Base-by-base conservation (phyloP, 2,329 filamentous ascomycete species). In the Botrytis cinerea region DNA sequence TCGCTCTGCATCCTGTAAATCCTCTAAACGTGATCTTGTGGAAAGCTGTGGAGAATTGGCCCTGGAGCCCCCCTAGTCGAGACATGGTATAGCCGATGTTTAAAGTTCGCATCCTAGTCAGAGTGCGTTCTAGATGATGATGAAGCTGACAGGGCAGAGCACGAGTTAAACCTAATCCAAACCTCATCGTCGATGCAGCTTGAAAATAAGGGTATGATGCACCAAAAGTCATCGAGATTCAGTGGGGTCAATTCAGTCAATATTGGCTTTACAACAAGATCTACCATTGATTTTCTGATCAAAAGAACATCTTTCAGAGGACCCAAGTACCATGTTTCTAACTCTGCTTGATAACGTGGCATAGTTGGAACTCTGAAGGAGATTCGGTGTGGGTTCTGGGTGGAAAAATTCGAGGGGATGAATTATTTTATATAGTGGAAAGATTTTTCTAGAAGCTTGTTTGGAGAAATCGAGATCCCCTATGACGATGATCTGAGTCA, bases 401-500 rank as follows among this genome's bases (percentile, higher is more conserved):
- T 14, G 4, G 3, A 51, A 6, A 14, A 51, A 1, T 16, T 0
- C 12, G 22, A 25, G 59, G 22, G 60, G 35, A 40, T 8, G 2
- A 18, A n/a, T 62, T 62, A 62, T n/a, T 62, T 62, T 40, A 62
- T 62, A 62, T 62, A 25, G 60, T 16, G 22, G 6, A 40, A 54
- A 28, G 35, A 62, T 61, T 62, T 62, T 62, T 62, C 60, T 40
- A 18, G 60, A 62, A 62, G 60, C 60, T 40, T 62, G 22, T 25
- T n/a, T 62, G 22, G 12, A 62, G 22, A n/a, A 40, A n/a, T 62
- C 60, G 60, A 62, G 60, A 62, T 62, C 60, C 60, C 60, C 60
- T 62, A 62, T 62, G 60, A 62, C 60, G 60, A 62, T 62, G 60
- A 62, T 62, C 60, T n/a, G 35, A 62, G 59, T 54, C 51, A 54